Evolutionary conservation across 257 asterid species (phyloP), one percentile per base, ranked within the genome.

Genomic region (Petunia axillaris): DNA sequence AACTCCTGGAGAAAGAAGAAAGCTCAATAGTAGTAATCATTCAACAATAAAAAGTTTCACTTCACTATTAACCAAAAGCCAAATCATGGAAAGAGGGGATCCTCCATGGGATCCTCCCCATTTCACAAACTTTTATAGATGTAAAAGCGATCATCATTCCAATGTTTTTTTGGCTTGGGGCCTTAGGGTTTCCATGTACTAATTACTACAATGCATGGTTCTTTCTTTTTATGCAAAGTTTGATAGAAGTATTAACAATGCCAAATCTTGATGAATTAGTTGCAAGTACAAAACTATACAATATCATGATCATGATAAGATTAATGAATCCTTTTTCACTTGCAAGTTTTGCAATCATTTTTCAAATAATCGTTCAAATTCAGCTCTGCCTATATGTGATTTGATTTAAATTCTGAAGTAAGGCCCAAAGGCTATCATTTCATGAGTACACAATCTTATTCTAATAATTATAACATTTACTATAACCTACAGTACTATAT

Each of bases 41-140:
- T 88, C 79, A 85, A 74, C 90, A 86, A 87, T 83, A 83, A 86
- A 91, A 91, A 88, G 88, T 83, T 89, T 80, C 78, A 82, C 86
- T 88, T 92, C 84, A 92, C 83, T 92, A 92, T 87, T 82, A 87
- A 86, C 87, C 89, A 81, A 89, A 86, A 88, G 81, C 74, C 81
- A 89, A 84, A 90, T 87, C 90, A 91, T 90, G 82, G 65, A 84
- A 66, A 58, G 77, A 81, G 81, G n/a, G 83, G 81, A 88, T 88
- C 91, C 93, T 82, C 82, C 84, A 77, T 80, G 84, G 84, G 87
- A 85, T 85, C 85, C 83, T 81, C 85, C 82, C 84, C 89, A 79
- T 85, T 68, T 80, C 86, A 65, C 86, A 65, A 83, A 81, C 67
- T 75, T 59, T 66, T 39, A 60, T 40, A 78, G 46, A 81, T 54